Conservation (phyloP, 2,329 filamentous ascomycete genomes). For the Phyllosticta ampelicida region DNA sequence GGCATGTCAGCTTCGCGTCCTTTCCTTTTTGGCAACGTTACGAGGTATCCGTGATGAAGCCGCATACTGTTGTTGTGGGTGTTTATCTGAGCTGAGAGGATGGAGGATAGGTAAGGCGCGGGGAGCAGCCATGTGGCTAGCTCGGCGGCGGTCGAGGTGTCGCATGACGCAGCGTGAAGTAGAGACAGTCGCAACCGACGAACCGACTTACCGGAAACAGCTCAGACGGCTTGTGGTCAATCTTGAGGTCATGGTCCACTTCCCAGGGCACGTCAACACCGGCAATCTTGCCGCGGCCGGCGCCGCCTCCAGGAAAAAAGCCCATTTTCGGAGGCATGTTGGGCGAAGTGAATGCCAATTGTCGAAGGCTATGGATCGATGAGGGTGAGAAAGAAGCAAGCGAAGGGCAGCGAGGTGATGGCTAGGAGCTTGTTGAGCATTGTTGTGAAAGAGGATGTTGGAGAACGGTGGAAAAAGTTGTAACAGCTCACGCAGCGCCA, state of each 20-base stretch:
- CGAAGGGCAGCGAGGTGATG: not conserved
- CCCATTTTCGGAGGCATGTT: not conserved
- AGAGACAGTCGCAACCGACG: not conserved
- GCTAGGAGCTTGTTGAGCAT: not conserved
- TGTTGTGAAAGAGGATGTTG: not conserved
- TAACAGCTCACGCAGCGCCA: not conserved
- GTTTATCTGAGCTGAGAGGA: not conserved
- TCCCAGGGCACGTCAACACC: slow-evolving; percentile 34
- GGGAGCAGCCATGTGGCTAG: not conserved
- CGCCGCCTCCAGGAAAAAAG: slow-evolving; percentile 17
- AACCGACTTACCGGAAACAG: slow-evolving; percentile 28
- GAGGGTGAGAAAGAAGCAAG: not conserved
- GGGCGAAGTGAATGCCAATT: not conserved
- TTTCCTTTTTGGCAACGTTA: not conserved
- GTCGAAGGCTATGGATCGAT: not conserved
- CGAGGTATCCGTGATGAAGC: not conserved
- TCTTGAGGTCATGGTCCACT: slow-evolving; percentile 29
- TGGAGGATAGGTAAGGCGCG: not conserved
- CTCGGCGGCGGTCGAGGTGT: not conserved
- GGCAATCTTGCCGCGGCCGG: slow-evolving; percentile 29
- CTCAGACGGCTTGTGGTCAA: slow-evolving; percentile 27
- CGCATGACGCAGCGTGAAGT: not conserved
- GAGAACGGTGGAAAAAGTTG: slow-evolving; percentile 5
- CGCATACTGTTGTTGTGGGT: not conserved
- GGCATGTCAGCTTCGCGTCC: not conserved